Percentiles rank a stretch among this genome's conserved stretches.
Conservation (phyloP, 2,329 filamentous ascomycete species). For the Diaporthe citriasiana region DNA sequence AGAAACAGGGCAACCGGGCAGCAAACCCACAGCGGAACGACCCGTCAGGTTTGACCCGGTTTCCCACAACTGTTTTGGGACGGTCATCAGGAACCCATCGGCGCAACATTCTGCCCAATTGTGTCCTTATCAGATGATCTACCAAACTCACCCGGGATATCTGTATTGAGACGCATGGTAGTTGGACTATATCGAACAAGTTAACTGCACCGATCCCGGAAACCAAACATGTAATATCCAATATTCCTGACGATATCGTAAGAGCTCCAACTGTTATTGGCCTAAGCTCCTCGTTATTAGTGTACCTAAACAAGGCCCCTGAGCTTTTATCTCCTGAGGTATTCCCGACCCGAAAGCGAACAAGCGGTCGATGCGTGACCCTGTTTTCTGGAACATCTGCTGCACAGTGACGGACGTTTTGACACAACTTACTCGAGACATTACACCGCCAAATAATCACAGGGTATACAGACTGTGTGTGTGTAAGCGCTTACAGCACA, state of each 20-base stretch:
- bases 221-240: background rate
- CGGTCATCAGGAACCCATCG: background rate
- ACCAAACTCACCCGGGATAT: background rate
- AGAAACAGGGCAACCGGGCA: background rate
- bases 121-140: slow-evolving; percentile 14
- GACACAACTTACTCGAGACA: background rate
- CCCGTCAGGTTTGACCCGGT: slow-evolving; percentile 23
- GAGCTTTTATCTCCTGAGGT: slow-evolving; percentile 4
- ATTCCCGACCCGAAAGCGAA: background rate
- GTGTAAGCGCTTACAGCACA: background rate
- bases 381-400: slow-evolving; percentile 14
- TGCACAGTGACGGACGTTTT: slow-evolving; percentile 7
- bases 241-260: background rate
- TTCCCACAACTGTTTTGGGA: slow-evolving; percentile 9
- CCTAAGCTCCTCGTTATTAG: background rate
- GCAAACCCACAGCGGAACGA: slow-evolving; percentile 12
- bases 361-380: background rate
- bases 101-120: slow-evolving; percentile 7
- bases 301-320: background rate
- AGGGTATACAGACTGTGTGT: background rate
- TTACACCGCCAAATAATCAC: background rate
- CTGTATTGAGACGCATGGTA: background rate
- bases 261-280: background rate
- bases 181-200: background rate
- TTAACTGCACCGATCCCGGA: background rate